A percentile compares a stretch with the other conserved stretches of the same genome.
These are phyloP conservation scores for Xylaria sp. DNA, from an alignment of 495 filamentous ascomycete species.

Conservation along the genomic window DNA sequence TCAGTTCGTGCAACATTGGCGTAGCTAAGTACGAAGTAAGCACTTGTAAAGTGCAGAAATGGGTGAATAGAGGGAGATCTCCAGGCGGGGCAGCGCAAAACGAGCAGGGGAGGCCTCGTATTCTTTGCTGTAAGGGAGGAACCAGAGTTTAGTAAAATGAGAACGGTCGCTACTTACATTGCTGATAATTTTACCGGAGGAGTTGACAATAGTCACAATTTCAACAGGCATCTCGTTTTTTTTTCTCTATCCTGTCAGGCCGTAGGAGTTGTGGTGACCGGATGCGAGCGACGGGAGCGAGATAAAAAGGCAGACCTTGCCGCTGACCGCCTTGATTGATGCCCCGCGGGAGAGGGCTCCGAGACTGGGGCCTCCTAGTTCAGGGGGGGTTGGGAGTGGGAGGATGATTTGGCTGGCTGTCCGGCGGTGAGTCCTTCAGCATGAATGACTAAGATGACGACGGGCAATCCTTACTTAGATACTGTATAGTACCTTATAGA, in stretches of 20 bases:
- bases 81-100: slow-evolving; percentile 14
- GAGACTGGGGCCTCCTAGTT: slow-evolving; percentile 15
- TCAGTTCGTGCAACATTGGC: not conserved
- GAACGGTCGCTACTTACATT: slow-evolving; percentile 65
- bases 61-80: slow-evolving; percentile 16
- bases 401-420: slow-evolving; percentile 31
- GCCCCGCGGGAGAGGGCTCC: slow-evolving; percentile 20
- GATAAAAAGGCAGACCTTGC: slow-evolving; percentile 19
- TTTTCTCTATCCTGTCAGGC: slow-evolving; percentile 13
- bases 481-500: not conserved
- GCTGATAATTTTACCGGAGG: slow-evolving; percentile 90
- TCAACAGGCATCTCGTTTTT: slow-evolving; percentile 59
- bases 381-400: slow-evolving; percentile 13
- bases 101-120: slow-evolving; percentile 17
- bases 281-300: not conserved
- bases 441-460: too few relatives aligned
- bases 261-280: slow-evolving; percentile 1
- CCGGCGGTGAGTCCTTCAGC: slow-evolving; percentile 36
- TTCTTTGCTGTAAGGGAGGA: too few relatives aligned
- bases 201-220: slow-evolving; percentile 89
- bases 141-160: not conserved
- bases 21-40: slow-evolving; percentile 9
- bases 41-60: slow-evolving; percentile 27
- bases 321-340: slow-evolving; percentile 19
- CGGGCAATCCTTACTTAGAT: not conserved